Evolutionary conservation across 2,329 filamentous ascomycete genomes (phyloP).

Genomic region (Stagonosporopsis tanaceti): DNA sequence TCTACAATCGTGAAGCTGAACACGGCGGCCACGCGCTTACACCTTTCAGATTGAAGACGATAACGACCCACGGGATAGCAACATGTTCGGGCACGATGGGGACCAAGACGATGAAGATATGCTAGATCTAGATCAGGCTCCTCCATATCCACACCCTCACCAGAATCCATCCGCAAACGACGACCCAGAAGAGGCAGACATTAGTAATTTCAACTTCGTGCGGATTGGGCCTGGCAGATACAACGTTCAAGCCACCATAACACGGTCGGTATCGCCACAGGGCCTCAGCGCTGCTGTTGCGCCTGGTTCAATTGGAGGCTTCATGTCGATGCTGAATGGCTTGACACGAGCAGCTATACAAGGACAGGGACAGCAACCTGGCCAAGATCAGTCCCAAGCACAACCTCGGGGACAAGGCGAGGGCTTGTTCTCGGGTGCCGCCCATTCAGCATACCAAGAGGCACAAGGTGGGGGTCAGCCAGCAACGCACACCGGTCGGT

Average conservation of each 20-base stretch:
- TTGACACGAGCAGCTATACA: constrained; percentile 49
- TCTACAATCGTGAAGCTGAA: constrained; percentile 1
- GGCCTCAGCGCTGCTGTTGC: constrained; percentile 28
- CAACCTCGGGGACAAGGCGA: constrained; percentile 30
- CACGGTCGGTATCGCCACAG: constrained; percentile 40
- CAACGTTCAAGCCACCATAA: constrained; percentile 47
- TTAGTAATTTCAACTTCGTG: constrained; percentile 56
- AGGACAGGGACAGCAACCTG: constrained; percentile 20
- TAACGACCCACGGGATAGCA: constrained; percentile 68
- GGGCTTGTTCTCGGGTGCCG: constrained; percentile 24
- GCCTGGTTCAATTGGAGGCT: constrained; percentile 49
- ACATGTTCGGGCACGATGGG: constrained; percentile 36
- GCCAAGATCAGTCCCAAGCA: constrained; percentile 4
- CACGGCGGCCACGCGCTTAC: constrained; percentile 28
- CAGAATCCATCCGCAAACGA: constrained; percentile 60
- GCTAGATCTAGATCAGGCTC: constrained; percentile 36
- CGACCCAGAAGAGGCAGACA: constrained; percentile 60
- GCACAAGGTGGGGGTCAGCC: constrained; percentile 22
- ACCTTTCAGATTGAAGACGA: constrained; percentile 57
- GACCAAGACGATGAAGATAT: constrained; percentile 43
- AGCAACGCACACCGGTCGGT: constrained; percentile 32
- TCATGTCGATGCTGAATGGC: constrained; percentile 57
- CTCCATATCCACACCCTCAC: constrained; percentile 44
- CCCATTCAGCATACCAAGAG: constrained; percentile 27
- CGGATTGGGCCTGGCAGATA: constrained; percentile 46